Conservation (phyloP, 208 protist species). For the Wallacemonas collosoma region DNA sequence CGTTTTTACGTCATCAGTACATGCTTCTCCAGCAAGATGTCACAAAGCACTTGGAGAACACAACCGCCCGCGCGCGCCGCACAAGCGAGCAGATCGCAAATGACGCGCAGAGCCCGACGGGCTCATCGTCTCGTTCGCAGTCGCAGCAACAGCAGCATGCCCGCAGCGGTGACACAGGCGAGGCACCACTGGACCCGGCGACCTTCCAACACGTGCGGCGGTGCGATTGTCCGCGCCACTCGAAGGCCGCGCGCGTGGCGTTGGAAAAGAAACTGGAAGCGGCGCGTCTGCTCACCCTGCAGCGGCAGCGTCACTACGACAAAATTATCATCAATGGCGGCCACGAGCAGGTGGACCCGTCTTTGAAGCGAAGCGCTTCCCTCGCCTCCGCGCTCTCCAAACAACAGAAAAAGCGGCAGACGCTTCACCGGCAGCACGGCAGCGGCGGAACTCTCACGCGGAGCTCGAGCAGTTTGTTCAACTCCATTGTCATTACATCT, state of each 20-base stretch:
- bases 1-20: constrained; percentile 44
- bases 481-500: constrained; percentile 17
- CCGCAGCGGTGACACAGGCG: neutral
- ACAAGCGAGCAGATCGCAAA: constrained; percentile 3
- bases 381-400: constrained; percentile 39
- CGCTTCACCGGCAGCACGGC: neutral
- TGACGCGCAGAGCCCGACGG: neutral
- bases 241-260: constrained; percentile 17
- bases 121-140: neutral
- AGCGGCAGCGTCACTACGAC: constrained; percentile 54
- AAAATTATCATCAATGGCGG: constrained; percentile 54
- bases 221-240: constrained; percentile 37
- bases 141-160: neutral
- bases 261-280: constrained; percentile 32
- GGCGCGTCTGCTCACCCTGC: constrained; percentile 40
- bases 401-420: constrained; percentile 19
- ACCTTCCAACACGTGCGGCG: constrained; percentile 26
- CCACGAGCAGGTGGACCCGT: constrained; percentile 32
- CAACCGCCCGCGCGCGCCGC: neutral
- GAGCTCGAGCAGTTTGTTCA: constrained; percentile 17
- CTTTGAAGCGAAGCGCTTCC: constrained; percentile 41
- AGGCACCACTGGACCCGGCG: neutral
- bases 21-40: constrained; percentile 37
- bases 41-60: neutral
- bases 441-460: constrained; percentile 1